These are phyloP conservation scores for Auricularia cornea DNA, from an alignment of 768 basidiomycete genomes.

Conservation along the genomic window DNA sequence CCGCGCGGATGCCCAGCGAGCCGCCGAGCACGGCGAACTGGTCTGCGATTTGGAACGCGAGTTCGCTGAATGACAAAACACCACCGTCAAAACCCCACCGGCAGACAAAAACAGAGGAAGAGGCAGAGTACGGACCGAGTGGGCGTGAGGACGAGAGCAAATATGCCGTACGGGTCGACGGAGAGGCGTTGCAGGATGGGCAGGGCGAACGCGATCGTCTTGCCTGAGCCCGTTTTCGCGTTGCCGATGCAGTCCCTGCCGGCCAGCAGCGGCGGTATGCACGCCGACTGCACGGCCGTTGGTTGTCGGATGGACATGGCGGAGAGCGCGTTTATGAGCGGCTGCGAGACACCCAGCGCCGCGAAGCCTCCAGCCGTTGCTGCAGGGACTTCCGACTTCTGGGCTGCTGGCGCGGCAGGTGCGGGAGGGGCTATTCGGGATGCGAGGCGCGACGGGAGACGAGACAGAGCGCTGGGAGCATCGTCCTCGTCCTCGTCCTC, in stretches of 20 bases:
- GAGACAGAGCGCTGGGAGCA: conserved; percentile 3
- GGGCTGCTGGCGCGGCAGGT: conserved; percentile 4
- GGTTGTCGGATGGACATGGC: conserved; percentile 81
- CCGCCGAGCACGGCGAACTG: conserved; percentile 89
- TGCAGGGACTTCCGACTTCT: no score
- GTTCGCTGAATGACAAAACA: conserved; percentile 49
- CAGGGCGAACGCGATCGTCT: conserved; percentile 94
- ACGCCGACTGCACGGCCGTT: conserved; percentile 83
- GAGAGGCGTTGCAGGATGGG: conserved; percentile 88
- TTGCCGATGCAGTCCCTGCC: conserved; percentile 96
- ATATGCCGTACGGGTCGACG: conserved; percentile 89
- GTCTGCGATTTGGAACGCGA: conserved; percentile 95
- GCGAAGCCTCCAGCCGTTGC: conserved; percentile 34
- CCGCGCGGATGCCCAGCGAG: conserved; percentile 71
- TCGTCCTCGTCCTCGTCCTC: conserved; percentile 8
- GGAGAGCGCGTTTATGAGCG: conserved; percentile 55
- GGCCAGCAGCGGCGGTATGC: conserved; percentile 81
- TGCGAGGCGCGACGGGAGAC: conserved; percentile 1
- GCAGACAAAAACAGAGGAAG: no score
- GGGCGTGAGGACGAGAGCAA: conserved; percentile 86
- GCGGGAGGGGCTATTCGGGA: conserved; percentile 6
- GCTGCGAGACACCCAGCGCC: conserved; percentile 49
- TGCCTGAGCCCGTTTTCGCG: conserved; percentile 96
- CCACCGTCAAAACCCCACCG: not conserved
- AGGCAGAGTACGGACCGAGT: no score